These are phyloP conservation scores for Tolypocladium paradoxum DNA, from an alignment of 2,329 filamentous ascomycete species.

Conservation along the genomic window DNA sequence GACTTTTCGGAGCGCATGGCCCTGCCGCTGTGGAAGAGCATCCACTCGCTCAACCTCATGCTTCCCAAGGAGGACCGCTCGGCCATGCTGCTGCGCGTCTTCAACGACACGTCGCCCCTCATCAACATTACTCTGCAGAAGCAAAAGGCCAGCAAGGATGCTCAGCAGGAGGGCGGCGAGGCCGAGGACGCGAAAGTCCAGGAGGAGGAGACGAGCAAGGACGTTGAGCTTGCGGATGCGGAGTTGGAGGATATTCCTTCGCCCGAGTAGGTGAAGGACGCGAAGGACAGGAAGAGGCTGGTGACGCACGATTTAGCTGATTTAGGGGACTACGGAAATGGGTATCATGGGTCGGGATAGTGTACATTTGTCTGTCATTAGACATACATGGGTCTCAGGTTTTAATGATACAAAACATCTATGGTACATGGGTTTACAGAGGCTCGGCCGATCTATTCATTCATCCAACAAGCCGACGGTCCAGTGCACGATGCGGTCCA, in stretches of 20 bases:
- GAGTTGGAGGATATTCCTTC: conserved; percentile 27
- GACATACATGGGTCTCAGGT: background rate
- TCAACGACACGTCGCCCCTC: conserved; percentile 77
- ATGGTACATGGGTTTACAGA: conserved; percentile 10
- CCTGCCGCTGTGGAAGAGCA: conserved; percentile 86
- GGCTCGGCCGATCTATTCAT: conserved; percentile 6
- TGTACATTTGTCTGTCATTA: background rate
- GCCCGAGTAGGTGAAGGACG: conserved; percentile 15
- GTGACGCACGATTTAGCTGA: background rate
- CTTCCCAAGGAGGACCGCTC: conserved; percentile 91
- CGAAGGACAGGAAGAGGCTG: background rate
- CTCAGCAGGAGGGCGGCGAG: conserved; percentile 16
- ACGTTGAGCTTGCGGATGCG: conserved; percentile 11
- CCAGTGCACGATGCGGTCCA: conserved; percentile 63
- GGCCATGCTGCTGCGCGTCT: conserved; percentile 84
- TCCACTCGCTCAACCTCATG: conserved; percentile 92
- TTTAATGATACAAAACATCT: background rate
- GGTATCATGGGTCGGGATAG: background rate
- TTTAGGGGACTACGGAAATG: background rate
- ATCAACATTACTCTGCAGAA: conserved; percentile 56
- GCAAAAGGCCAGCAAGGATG: conserved; percentile 22
- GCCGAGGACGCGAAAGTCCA: conserved; percentile 12
- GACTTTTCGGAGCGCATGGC: conserved; percentile 68
- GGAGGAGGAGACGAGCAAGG: conserved; percentile 23
- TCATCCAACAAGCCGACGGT: conserved; percentile 57